Percentiles rank a stretch among this genome's conserved stretches.
phyloP scores from a whole-genome alignment of 108 stramenopile species.

The Heterococcus sp. region DNA sequence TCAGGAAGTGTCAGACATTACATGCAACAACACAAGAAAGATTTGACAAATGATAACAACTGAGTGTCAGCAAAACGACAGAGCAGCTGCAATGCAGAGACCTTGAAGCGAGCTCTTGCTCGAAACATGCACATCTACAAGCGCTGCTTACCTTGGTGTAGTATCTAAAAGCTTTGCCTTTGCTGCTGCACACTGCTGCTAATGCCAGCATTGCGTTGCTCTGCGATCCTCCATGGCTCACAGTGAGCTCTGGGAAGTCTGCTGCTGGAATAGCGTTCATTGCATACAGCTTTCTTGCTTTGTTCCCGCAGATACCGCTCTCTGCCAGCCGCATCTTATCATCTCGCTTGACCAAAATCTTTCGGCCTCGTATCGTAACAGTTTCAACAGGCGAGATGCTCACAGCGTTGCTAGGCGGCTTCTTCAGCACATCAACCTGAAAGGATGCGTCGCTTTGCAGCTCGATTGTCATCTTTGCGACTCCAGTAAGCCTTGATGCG shows the following conservation, averaged over 20 bases:
- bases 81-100: too few species aligned
- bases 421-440: too few species aligned
- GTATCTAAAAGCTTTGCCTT: slow-evolving; percentile 70
- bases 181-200: slow-evolving; percentile 66
- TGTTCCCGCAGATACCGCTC: slow-evolving; percentile 39
- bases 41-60: too few species aligned
- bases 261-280: slow-evolving; percentile 6
- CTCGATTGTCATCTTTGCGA: too few species aligned
- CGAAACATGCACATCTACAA: too few species aligned
- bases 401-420: too few species aligned
- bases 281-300: slow-evolving; percentile 39
- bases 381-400: slow-evolving; percentile 30
- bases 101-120: too few species aligned
- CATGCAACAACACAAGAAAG: too few species aligned
- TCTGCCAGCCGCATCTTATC: slow-evolving; percentile 37
- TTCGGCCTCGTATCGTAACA: slow-evolving; percentile 19
- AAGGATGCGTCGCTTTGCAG: too few species aligned
- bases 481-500: too few species aligned
- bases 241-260: slow-evolving; percentile 50
- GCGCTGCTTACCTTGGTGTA: slow-evolving; percentile 86
- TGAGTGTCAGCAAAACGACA: too few species aligned
- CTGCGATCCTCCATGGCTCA: slow-evolving; percentile 85
- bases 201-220: slow-evolving; percentile 87
- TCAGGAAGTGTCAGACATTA: too few species aligned
- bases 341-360: slow-evolving; percentile 43